A percentile compares a stretch with the other conserved stretches of the same genome.
These are phyloP conservation scores for Carex sylvatica DNA, from an alignment of 202 grass and related monocot genomes.

Conservation along the genomic window DNA sequence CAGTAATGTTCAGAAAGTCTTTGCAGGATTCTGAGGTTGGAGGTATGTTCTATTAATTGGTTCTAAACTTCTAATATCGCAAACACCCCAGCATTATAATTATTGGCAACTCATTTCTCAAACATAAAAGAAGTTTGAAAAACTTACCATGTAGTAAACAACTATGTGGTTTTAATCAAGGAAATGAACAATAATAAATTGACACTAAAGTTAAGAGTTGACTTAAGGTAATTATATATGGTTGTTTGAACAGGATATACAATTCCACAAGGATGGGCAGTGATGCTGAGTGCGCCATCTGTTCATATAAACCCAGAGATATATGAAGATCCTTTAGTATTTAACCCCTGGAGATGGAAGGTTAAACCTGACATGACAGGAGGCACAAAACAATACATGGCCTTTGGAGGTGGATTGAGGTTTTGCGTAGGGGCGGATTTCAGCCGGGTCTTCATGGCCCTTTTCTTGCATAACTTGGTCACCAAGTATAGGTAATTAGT, in stretches of 20 bases:
- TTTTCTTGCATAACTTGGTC: conserved; percentile 66
- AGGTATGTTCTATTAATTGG: conserved; percentile 27
- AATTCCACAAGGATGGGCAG: conserved; percentile 73
- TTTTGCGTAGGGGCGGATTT: conserved; percentile 74
- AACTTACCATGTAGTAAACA: no score
- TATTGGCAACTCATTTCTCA: not conserved
- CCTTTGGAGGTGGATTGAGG: conserved; percentile 61
- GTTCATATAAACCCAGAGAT: conserved; percentile 69
- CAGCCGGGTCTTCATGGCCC: conserved; percentile 61
- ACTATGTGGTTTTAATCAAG: no score
- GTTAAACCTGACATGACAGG: conserved; percentile 51
- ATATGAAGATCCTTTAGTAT: conserved; percentile 63
- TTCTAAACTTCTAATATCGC: not conserved
- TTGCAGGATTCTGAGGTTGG: conserved; percentile 66
- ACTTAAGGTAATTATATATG: not conserved
- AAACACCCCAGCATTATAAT: not conserved
- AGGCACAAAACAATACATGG: conserved; percentile 77
- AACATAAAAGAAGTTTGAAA: no score
- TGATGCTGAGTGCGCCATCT: conserved; percentile 70
- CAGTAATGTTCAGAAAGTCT: conserved; percentile 64
- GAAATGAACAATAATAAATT: no score
- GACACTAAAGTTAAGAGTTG: not conserved
- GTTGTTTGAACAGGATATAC: conserved; percentile 47
- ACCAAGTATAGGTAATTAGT: conserved; percentile 62
- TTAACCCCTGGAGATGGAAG: conserved; percentile 87